These are phyloP conservation scores for Debaryomyces prosopidis DNA, from an alignment of 805 yeast genomes.

Conservation along the genomic window DNA sequence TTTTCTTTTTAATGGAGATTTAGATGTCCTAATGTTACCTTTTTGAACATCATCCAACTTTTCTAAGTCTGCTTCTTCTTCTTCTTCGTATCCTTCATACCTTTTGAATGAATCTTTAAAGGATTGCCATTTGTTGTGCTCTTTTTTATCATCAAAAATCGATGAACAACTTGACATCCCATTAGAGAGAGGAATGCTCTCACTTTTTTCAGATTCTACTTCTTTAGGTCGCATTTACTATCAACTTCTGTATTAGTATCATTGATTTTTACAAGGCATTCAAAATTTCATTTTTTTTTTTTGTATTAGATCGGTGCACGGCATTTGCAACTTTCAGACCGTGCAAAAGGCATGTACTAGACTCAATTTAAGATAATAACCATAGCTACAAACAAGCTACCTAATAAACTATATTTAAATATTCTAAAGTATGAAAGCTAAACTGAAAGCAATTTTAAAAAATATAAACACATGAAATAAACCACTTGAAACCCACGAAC, in stretches of 20 bases:
- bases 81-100: conserved; percentile 24
- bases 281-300: too few relatives aligned
- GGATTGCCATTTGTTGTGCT: conserved; percentile 34
- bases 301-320: too few relatives aligned
- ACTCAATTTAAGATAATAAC: too few relatives aligned
- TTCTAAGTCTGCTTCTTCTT: conserved; percentile 19
- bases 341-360: too few relatives aligned
- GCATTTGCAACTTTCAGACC: too few relatives aligned
- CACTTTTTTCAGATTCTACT: neutral
- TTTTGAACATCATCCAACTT: conserved; percentile 35
- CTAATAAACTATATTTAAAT: neutral
- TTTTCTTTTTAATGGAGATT: conserved; percentile 36
- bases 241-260: too few relatives aligned
- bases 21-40: conserved; percentile 41
- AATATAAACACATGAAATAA: neutral
- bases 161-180: conserved; percentile 2
- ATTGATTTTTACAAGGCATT: too few relatives aligned
- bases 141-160: conserved; percentile 1
- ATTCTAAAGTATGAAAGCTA: neutral
- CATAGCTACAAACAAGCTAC: neutral
- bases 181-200: neutral
- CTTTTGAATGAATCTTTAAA: conserved; percentile 53
- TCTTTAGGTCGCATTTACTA: neutral
- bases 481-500: conserved; percentile 3
- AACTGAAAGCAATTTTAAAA: neutral